Evolutionary conservation across 2,329 filamentous ascomycete genomes (phyloP).

Genomic region (Calonectria multiphialidica): DNA sequence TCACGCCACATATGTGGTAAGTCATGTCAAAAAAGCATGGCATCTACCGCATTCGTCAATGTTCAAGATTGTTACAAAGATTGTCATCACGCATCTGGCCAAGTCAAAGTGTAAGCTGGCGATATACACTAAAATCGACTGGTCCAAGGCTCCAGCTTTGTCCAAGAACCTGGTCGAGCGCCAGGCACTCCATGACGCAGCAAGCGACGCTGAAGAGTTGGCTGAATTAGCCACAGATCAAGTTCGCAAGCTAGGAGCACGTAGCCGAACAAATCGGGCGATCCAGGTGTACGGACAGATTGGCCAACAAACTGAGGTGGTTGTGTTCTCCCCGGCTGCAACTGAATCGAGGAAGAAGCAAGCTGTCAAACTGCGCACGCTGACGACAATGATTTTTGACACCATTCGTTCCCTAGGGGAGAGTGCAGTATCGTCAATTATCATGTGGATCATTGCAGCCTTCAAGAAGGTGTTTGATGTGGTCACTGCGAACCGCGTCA

Average conservation of each 20-base stretch:
- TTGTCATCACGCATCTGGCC: constrained; percentile 92
- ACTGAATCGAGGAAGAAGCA: constrained; percentile 64
- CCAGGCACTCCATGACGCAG: constrained; percentile 81
- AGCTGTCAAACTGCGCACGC: constrained; percentile 70
- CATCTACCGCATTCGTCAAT: constrained; percentile 85
- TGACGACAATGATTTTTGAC: constrained; percentile 80
- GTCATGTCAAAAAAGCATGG: constrained; percentile 76
- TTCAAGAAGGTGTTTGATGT: constrained; percentile 76
- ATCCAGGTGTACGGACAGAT: constrained; percentile 84
- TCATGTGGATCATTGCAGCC: constrained; percentile 80
- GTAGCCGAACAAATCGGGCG: constrained; percentile 81
- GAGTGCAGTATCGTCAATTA: constrained; percentile 79
- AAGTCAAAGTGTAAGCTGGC: constrained; percentile 95
- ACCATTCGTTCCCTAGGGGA: constrained; percentile 79
- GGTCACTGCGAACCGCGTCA: constrained; percentile 78
- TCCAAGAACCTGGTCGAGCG: constrained; percentile 73
- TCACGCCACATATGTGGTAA: constrained; percentile 76
- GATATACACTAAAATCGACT: constrained; percentile 89
- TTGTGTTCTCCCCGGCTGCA: constrained; percentile 68
- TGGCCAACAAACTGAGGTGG: constrained; percentile 74
- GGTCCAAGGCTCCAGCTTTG: constrained; percentile 76
- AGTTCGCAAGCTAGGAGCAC: constrained; percentile 78
- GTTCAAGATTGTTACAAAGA: constrained; percentile 88
- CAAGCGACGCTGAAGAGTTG: constrained; percentile 79
- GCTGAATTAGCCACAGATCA: constrained; percentile 83